A percentile compares a stretch with the other conserved stretches of the same genome.
These are phyloP conservation scores for Sphaceloma murrayae DNA, from an alignment of 2,329 filamentous ascomycete genomes.

Conservation along the genomic window DNA sequence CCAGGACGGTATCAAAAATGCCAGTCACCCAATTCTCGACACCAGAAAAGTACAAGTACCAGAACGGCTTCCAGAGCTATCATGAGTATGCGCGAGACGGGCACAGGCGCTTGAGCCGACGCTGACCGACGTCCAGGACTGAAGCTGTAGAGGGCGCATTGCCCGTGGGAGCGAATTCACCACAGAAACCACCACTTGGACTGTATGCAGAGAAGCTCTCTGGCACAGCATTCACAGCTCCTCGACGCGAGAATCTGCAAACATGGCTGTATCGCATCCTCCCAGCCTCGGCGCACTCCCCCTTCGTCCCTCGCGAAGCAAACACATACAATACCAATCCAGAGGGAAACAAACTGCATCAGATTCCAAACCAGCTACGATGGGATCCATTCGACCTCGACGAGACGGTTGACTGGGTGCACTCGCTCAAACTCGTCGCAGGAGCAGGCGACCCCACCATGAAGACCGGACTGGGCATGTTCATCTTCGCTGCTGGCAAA, in stretches of 20 bases:
- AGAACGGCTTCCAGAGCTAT: conserved; percentile 67
- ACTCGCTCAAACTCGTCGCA: conserved; percentile 61
- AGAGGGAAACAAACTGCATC: conserved; percentile 51
- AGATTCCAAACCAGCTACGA: conserved; percentile 70
- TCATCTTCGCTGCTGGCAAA: conserved; percentile 68
- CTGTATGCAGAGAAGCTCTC: conserved; percentile 67
- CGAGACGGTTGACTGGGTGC: conserved; percentile 57
- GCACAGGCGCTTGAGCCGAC: too few relatives aligned
- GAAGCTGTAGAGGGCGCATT: conserved; percentile 68
- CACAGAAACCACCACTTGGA: conserved; percentile 67
- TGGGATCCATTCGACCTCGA: conserved; percentile 73
- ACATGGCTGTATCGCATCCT: conserved; percentile 50
- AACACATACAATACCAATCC: conserved; percentile 43
- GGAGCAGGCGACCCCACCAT: conserved; percentile 70
- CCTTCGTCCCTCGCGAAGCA: conserved; percentile 43
- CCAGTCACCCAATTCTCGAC: conserved; percentile 54
- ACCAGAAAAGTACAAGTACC: conserved; percentile 64
- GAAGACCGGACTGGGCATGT: conserved; percentile 71
- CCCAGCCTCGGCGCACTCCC: conserved; percentile 49
- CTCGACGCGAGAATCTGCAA: conserved; percentile 48
- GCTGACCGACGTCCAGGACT: conserved; percentile 44
- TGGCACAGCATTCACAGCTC: conserved; percentile 51
- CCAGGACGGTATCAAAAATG: conserved; percentile 35
- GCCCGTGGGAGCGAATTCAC: conserved; percentile 68
- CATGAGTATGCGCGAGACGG: conserved; percentile 59